phyloP scores from a whole-genome alignment of 2,329 filamentous ascomycete genomes.

The Penicillium nordicum region DNA sequence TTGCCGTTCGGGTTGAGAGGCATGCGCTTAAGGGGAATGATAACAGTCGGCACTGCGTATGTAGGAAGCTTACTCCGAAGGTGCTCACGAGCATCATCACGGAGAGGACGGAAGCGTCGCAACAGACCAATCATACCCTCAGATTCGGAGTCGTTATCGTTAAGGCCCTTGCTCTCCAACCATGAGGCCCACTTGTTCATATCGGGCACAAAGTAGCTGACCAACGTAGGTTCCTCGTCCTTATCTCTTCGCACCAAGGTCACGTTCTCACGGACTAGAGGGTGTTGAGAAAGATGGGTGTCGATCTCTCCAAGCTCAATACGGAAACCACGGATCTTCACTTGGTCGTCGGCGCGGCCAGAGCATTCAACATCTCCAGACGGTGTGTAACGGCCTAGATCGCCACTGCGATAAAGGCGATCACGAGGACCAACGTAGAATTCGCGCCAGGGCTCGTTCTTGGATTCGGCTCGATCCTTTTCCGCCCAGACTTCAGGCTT shows the following conservation, averaged over 20 bases:
- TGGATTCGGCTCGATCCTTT: constrained; percentile 55
- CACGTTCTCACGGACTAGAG: constrained; percentile 75
- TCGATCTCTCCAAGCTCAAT: constrained; percentile 96
- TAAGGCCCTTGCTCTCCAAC: constrained; percentile 54
- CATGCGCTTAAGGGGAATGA: constrained; percentile 68
- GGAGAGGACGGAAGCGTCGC: constrained; percentile 59
- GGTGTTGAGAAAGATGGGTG: constrained; percentile 70
- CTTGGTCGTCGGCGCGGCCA: constrained; percentile 79
- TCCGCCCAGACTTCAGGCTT: constrained; percentile 67
- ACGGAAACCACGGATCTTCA: constrained; percentile 94
- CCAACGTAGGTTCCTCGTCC: constrained; percentile 78
- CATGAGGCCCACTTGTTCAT: constrained; percentile 68
- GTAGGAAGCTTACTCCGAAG: constrained; percentile 68
- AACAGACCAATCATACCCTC: constrained; percentile 55
- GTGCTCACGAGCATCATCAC: constrained; percentile 61
- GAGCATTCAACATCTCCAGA: constrained; percentile 72
- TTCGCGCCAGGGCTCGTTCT: constrained; percentile 69
- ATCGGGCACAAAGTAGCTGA: constrained; percentile 88
- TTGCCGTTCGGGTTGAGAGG: constrained; percentile 86
- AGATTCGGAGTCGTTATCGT: constrained; percentile 48
- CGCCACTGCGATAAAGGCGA: constrained; percentile 81
- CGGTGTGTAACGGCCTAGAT: constrained; percentile 71
- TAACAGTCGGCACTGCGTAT: constrained; percentile 72
- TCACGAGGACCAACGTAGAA: constrained; percentile 81
- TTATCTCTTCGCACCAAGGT: constrained; percentile 81